Evolutionary conservation across 148 eudicot species (phyloP).

Genomic region (Diospyros lotus): DNA sequence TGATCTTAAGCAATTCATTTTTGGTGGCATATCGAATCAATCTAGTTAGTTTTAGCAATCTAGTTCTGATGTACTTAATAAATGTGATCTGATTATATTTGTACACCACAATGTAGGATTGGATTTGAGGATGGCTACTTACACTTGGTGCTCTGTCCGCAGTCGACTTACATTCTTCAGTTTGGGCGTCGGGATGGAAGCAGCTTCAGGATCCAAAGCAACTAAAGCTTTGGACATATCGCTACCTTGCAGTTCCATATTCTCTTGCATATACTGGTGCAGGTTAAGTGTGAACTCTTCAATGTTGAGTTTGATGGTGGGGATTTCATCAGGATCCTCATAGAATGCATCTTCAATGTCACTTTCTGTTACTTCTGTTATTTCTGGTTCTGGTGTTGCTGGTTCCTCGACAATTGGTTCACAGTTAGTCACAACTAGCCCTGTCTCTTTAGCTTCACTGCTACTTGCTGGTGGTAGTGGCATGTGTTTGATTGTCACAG

Average conservation of each 20-base stretch:
- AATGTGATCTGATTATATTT: neutral
- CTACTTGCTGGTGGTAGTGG: constrained; percentile 27
- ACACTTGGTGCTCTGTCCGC: constrained; percentile 64
- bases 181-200: constrained; percentile 50
- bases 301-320: constrained; percentile 41
- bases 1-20: neutral
- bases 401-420: constrained; percentile 69
- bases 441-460: constrained; percentile 14
- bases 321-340: constrained; percentile 57
- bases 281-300: constrained; percentile 40
- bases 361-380: constrained; percentile 27
- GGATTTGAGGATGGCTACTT: constrained; percentile 21
- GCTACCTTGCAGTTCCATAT: constrained; percentile 34
- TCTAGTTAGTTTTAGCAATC: neutral
- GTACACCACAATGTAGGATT: neutral
- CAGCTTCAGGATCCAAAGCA: constrained; percentile 36
- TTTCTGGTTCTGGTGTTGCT: constrained; percentile 41
- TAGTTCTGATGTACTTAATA: neutral
- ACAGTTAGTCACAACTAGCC: constrained; percentile 17
- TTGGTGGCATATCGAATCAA: neutral
- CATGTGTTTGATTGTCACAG: constrained; percentile 22
- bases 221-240: constrained; percentile 52
- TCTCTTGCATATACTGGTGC: constrained; percentile 33
- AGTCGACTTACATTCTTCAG: constrained; percentile 49
- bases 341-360: constrained; percentile 49